These are phyloP conservation scores for Parathielavia hyrcaniae DNA, from an alignment of 495 filamentous ascomycete species.

Conservation along the genomic window DNA sequence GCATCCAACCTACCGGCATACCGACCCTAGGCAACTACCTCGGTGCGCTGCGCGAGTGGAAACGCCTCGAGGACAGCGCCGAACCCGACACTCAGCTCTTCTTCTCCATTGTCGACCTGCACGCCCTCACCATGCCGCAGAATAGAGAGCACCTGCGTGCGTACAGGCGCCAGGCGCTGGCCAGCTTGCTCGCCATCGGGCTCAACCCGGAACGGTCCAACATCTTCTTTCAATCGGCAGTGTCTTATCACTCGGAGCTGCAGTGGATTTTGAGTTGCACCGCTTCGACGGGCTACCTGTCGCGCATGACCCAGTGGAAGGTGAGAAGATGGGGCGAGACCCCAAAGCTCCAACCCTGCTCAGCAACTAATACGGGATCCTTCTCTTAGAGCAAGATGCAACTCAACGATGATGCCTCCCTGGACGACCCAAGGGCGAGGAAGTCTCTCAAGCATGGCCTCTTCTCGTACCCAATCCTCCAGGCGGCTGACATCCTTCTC, in stretches of 20 bases:
- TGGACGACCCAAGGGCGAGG: conserved; percentile 48
- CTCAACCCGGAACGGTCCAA: conserved; percentile 65
- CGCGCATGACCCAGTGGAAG: conserved; percentile 98
- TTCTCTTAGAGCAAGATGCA: conserved; percentile 60
- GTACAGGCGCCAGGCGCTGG: conserved; percentile 67
- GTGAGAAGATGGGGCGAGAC: conserved; percentile 23
- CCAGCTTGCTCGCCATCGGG: conserved; percentile 75
- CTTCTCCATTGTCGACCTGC: conserved; percentile 85
- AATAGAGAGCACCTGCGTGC: conserved; percentile 49
- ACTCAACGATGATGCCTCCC: conserved; percentile 47
- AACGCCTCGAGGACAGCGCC: conserved; percentile 62
- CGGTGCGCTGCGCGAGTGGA: conserved; percentile 86
- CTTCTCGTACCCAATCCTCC: conserved; percentile 92
- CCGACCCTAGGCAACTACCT: conserved; percentile 98
- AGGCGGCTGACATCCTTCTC: conserved; percentile 89
- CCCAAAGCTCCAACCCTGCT: not conserved
- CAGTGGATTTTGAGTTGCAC: conserved; percentile 95
- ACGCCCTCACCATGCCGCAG: conserved; percentile 80
- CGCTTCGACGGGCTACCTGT: conserved; percentile 81
- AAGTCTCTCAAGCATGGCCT: conserved; percentile 74
- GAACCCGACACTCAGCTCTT: conserved; percentile 53
- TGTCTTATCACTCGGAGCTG: conserved; percentile 74
- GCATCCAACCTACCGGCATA: conserved; percentile 90
- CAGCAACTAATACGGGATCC: not conserved
- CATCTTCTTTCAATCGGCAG: conserved; percentile 79